Evolutionary conservation across 352 stramenopile genomes (phyloP).

Genomic region (Globisporangium viniferum): DNA sequence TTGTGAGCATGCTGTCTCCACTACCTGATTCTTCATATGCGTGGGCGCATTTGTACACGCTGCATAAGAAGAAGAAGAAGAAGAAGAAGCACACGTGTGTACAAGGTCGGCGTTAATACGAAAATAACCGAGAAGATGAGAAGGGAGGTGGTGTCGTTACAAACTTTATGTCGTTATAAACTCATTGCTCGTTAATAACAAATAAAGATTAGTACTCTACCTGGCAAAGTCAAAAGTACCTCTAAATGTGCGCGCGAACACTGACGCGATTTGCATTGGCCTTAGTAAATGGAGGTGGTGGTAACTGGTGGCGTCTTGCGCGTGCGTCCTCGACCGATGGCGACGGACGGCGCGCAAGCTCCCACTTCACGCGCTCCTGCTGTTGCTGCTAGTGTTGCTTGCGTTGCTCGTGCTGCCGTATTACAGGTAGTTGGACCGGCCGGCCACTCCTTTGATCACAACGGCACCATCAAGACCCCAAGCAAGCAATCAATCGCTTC

Average conservation of each 20-base stretch:
- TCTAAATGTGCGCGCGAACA: background rate
- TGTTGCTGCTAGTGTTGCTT: background rate
- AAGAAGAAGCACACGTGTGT: too few relatives aligned
- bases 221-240: background rate
- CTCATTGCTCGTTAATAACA: background rate
- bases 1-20: too few relatives aligned
- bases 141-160: too few relatives aligned
- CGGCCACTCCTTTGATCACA: background rate
- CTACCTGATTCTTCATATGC: too few relatives aligned
- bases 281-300: background rate
- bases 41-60: too few relatives aligned
- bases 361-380: background rate
- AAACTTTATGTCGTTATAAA: background rate
- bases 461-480: background rate
- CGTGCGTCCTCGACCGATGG: background rate
- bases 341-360: background rate
- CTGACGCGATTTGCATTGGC: background rate
- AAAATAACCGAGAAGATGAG: too few relatives aligned
- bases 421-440: background rate
- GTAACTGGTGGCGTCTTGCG: background rate
- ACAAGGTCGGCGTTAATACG: too few relatives aligned
- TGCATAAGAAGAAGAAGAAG: too few relatives aligned
- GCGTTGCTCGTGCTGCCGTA: background rate
- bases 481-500: background rate
- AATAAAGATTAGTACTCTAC: background rate